Base-by-base conservation (phyloP, 192 early-diverging fungal genomes). In the Backusella mclennaniae region DNA sequence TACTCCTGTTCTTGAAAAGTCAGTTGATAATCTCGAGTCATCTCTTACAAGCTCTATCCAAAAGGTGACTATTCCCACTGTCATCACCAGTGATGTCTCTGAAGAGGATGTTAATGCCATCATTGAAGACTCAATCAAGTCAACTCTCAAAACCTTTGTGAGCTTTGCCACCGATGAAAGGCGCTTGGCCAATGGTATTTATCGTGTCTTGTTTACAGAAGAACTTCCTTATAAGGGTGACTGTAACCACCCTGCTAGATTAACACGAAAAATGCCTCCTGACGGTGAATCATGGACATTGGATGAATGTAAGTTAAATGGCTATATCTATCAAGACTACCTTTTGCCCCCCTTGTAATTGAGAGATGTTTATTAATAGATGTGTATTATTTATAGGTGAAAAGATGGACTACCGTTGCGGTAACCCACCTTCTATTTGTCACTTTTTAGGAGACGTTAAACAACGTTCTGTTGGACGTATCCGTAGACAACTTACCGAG, bases 361-460 rank as follows among this genome's bases (percentile, higher is more conserved):
- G n/a, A 63, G 21, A 63, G 46, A 49, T 14, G 9, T 3, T 63
- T 63, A 63, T 26, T 63, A 29, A 63, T 26, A 15, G 12, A 63
- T 56, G 9, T 74, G 33, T 73, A 14, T 59, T 59, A 59, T 71
- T 63, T 9, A 19, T 70, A 81, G 80, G 80, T 67, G 75, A 80
- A 35, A 83, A 85, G 19, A 86, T 86, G 85, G 86, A 87, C 49
- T 89, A 87, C 63, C 84, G 87, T 66, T 89, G 88, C 73, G 88
- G 88, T 23, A 89, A 89, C 75, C 88, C 88, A 19, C 88, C 88
- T 42, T 86, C 86, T 21, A 85, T 89, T 71, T 89, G 88, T 73
- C 81, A 89, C 73, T 86, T 86, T 67, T 78, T 90, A 29, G 21
- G 19, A 31, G 46, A 82, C 73, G 73, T 75, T 6, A 82, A 82